Evolutionary conservation across 2,329 filamentous ascomycete genomes (phyloP).

Genomic region (Scedosporium apiospermum): DNA sequence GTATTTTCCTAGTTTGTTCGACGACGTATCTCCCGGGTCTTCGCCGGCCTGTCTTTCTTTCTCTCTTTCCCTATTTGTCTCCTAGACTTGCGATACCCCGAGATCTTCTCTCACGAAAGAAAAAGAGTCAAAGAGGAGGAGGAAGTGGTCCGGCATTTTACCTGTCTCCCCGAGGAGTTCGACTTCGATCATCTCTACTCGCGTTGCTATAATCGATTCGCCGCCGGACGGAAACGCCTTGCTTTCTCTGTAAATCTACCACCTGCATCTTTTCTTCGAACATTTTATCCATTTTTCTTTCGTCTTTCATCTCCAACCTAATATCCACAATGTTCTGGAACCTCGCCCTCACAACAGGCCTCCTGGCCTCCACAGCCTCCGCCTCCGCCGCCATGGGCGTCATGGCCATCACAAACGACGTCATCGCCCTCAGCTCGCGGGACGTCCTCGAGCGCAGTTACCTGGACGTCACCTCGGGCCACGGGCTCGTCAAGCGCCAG

Average conservation of each 20-base stretch:
- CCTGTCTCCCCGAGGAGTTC: background rate
- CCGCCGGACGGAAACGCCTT: constrained; percentile 5
- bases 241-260: constrained; percentile 1
- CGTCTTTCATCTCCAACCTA: background rate
- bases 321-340: constrained; percentile 9
- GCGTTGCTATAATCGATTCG: constrained; percentile 1
- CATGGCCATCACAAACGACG: constrained; percentile 3
- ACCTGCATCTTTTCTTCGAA: background rate
- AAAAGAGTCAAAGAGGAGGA: background rate
- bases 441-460: constrained; percentile 10
- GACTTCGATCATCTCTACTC: constrained; percentile 1
- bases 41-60: background rate
- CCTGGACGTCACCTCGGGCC: constrained; percentile 3
- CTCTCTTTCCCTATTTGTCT: background rate
- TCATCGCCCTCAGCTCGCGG: constrained; percentile 5
- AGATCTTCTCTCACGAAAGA: background rate
- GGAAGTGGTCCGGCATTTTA: constrained; percentile 5
- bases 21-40: background rate
- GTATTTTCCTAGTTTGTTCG: background rate
- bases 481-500: background rate
- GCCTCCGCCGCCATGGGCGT: constrained; percentile 6
- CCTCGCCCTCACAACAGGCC: constrained; percentile 4
- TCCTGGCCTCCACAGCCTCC: constrained; percentile 9
- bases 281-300: background rate
- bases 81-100: background rate